phyloP scores from a whole-genome alignment of 192 early-diverging fungal genomes.

The Podila epicladia region DNA sequence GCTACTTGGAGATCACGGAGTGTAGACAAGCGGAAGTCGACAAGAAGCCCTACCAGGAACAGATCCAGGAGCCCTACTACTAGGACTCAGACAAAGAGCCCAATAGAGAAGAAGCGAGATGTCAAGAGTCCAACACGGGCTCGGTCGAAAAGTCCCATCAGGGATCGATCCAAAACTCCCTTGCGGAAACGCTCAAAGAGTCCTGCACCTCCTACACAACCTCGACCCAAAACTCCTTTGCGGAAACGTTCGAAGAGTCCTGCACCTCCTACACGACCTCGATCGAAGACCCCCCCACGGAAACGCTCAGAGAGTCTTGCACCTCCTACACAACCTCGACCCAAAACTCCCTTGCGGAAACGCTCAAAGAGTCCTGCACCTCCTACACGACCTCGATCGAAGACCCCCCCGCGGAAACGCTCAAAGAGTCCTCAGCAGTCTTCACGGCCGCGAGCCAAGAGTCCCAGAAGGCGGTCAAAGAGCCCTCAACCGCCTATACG shows the following conservation, averaged over 20 bases:
- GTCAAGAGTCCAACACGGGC: too few relatives aligned
- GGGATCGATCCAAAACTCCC: not conserved
- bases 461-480: not conserved
- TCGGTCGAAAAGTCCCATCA: not conserved
- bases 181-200: not conserved
- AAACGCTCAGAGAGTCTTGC: not conserved
- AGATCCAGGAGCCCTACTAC: constrained; percentile 12
- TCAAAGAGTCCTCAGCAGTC: not conserved
- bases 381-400: not conserved
- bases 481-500: not conserved
- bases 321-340: not conserved
- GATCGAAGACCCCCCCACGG: not conserved
- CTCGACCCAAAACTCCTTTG: not conserved
- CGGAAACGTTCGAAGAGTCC: not conserved
- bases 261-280: not conserved
- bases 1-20: constrained; percentile 10
- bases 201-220: not conserved
- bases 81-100: too few relatives aligned
- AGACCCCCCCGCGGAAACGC: not conserved
- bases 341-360: not conserved
- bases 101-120: too few relatives aligned
- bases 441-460: not conserved
- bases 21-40: too few relatives aligned
- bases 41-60: not conserved
- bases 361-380: not conserved